A percentile compares a stretch with the other conserved stretches of the same genome.
Conservation (phyloP, 352 stramenopile species). For the Aphanomyces euteiches region DNA sequence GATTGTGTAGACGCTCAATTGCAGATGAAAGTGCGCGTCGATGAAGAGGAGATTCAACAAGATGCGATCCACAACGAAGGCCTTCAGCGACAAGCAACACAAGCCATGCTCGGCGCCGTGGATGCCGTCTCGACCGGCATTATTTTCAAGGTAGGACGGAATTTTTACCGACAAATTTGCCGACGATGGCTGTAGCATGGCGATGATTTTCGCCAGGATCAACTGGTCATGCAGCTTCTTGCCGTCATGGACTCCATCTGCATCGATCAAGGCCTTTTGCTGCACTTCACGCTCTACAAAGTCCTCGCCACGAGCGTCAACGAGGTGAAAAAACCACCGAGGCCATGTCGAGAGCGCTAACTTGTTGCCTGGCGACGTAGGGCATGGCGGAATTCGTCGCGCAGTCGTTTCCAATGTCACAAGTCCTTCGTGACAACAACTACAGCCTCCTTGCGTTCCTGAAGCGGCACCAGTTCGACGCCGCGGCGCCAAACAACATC, state of each 20-base stretch:
- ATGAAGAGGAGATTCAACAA: constrained; percentile 28
- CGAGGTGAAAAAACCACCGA: background rate
- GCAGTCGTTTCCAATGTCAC: background rate
- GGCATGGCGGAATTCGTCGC: constrained; percentile 9
- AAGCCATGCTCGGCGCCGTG: background rate
- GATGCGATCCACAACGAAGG: constrained; percentile 36
- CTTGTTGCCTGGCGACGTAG: background rate
- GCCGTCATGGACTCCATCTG: constrained; percentile 61
- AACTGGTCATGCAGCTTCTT: constrained; percentile 65
- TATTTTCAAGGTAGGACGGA: constrained; percentile 1
- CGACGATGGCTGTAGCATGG: constrained; percentile 32
- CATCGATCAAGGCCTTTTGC: constrained; percentile 40
- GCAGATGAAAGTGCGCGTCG: constrained; percentile 3
- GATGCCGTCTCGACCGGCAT: constrained; percentile 1
- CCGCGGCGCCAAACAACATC: background rate
- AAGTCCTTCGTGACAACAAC: constrained; percentile 4
- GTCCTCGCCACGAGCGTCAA: constrained; percentile 48
- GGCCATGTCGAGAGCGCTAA: no score
- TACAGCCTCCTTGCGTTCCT: constrained; percentile 16
- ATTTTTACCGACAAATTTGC: constrained; percentile 16
- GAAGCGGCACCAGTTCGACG: constrained; percentile 3
- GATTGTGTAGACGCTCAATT: background rate
- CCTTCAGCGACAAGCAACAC: constrained; percentile 24
- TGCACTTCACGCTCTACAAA: constrained; percentile 50
- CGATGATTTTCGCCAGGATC: constrained; percentile 79